Evolutionary conservation across 768 basidiomycete genomes (phyloP), one percentile per base, ranked within the genome.

Genomic region (Symmetrospora coprosmae): DNA sequence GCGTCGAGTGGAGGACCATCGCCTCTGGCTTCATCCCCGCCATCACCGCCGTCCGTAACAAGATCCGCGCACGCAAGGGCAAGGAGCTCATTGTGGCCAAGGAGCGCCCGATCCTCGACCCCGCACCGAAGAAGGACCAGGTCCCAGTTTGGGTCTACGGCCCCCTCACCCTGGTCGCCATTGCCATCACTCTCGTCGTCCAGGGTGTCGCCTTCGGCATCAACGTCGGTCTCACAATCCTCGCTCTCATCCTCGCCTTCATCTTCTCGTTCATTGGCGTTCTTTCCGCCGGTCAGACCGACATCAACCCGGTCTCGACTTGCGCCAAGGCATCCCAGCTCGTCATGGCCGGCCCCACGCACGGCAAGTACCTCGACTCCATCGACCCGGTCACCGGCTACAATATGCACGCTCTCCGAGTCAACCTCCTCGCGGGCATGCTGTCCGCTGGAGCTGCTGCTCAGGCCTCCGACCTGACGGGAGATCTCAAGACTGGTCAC

Each of bases 401-500:
- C 39, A 58, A 58, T 33, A 30, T 38, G 6, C 38, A 58, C 38
- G 55, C 55, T n/a, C 28, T 58, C 28, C 40, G 21, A 48, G 34
- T 55, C 46, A 64, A 45, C 19, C 34, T 80, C 70, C 67, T 76
- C 41, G 79, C 77, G 48, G 80, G 80, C 71, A 74, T 78, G 41
- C 71, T 81, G 63, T 75, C 80, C 27, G 79, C 75, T 47, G 79
- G 79, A 33, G 76, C 80, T 48, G 79, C 80, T 21, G 78, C 76
- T 21, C 80, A 81, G 66, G 76, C 80, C 23, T 67, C 76, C 30
- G 82, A 83, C 68, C 82, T 83, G 82, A 79, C 78, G 45, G 78
- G 81, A 58, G 82, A 83, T 69, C 70, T 83, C 66, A 82, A 83
- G 73, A 80, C 82, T n/a, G 80, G 80, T 62, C 82, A 82, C 69